These are phyloP conservation scores for Rhexocercosporidium sp. DNA, from an alignment of 2,329 filamentous ascomycete species.

Conservation along the genomic window DNA sequence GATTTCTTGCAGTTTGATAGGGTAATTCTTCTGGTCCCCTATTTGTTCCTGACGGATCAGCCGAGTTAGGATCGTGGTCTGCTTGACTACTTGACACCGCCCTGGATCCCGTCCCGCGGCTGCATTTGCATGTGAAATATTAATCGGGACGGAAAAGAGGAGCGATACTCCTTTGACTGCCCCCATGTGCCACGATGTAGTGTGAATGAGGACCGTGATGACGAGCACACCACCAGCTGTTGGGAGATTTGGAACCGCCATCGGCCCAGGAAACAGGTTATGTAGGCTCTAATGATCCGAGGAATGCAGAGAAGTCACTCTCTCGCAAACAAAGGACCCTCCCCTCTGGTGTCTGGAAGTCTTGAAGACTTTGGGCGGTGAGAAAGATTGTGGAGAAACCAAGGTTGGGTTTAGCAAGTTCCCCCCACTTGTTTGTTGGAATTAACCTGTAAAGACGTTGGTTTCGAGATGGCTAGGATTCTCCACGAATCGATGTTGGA, in stretches of 20 bases:
- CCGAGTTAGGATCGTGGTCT: slow-evolving; percentile 16
- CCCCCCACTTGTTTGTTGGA: slow-evolving; percentile 12
- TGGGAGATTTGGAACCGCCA: neutral
- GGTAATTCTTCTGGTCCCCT: slow-evolving; percentile 3
- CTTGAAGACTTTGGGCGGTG: slow-evolving; percentile 27
- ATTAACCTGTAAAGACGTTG: slow-evolving; percentile 14
- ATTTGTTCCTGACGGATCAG: slow-evolving; percentile 25
- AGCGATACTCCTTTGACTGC: neutral
- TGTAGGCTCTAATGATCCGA: slow-evolving; percentile 11
- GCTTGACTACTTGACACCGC: neutral
- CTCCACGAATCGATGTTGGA: slow-evolving; percentile 25
- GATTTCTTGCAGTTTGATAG: slow-evolving; percentile 17
- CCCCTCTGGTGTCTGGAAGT: neutral
- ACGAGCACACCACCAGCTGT: neutral
- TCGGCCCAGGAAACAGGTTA: slow-evolving; percentile 14
- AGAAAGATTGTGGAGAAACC: slow-evolving; percentile 19
- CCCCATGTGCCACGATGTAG: neutral
- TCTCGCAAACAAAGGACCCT: neutral
- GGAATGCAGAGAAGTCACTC: slow-evolving; percentile 17
- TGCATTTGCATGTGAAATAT: slow-evolving; percentile 27
- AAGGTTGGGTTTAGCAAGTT: slow-evolving; percentile 5
- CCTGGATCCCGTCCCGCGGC: slow-evolving; percentile 18
- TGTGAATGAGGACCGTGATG: neutral
- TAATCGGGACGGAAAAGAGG: neutral
- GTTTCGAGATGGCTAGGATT: slow-evolving; percentile 22